A percentile compares a stretch with the other conserved stretches of the same genome.
These are phyloP conservation scores for Spergularia marina DNA, from an alignment of 148 eudicot species.

Conservation along the genomic window DNA sequence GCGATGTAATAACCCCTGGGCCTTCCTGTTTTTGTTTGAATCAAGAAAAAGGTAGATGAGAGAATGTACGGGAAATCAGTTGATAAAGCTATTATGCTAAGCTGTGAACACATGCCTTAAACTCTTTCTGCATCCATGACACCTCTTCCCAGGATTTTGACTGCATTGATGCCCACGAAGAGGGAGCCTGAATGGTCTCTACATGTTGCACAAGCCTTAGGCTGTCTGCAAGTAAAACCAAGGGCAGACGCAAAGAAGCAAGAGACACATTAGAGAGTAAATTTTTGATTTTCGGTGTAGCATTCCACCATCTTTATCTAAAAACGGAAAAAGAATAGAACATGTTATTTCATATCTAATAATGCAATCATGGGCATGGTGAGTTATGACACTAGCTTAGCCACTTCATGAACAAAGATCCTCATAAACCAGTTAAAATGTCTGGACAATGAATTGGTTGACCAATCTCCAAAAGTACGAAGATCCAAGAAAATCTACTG, in stretches of 20 bases:
- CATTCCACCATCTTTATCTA: not conserved
- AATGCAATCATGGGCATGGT: not conserved
- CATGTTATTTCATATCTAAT: not conserved
- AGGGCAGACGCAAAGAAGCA: not conserved
- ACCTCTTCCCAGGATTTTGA: conserved; percentile 60
- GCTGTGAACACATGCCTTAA: conserved; percentile 40
- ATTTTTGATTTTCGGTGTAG: not conserved
- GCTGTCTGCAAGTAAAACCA: conserved; percentile 47
- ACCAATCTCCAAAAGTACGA: not conserved
- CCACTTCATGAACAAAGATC: not conserved
- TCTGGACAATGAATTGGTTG: not conserved
- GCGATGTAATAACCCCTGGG: conserved; percentile 61
- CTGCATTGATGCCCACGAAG: conserved; percentile 42
- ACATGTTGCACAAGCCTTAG: conserved; percentile 82
- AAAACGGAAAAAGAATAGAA: not conserved
- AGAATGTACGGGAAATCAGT: conserved; percentile 5
- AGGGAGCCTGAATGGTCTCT: conserved; percentile 66
- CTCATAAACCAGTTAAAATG: not conserved
- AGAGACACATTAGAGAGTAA: not conserved
- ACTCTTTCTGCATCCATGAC: conserved; percentile 58
- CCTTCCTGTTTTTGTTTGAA: conserved; percentile 41
- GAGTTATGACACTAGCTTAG: not conserved
- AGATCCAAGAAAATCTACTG: conserved; percentile 1
- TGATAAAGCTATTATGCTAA: not conserved
- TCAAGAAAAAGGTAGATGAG: conserved; percentile 16